Evolutionary conservation across 2,329 filamentous ascomycete genomes (phyloP).

Genomic region (Diplodia intermedia): DNA sequence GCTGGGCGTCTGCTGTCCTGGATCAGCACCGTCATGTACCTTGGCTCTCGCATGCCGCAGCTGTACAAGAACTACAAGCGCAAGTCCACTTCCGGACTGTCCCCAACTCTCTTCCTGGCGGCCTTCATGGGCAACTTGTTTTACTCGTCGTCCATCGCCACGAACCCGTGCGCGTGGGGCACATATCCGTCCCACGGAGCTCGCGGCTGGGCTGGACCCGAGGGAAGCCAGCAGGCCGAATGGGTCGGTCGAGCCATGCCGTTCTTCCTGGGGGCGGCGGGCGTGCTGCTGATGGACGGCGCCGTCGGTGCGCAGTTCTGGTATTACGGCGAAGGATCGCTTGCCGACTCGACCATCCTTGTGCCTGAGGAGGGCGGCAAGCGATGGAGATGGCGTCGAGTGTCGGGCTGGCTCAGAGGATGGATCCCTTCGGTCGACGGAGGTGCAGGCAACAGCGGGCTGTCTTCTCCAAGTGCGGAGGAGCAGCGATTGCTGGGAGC

Average conservation of each 20-base stretch:
- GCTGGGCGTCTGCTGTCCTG: slow-evolving; percentile 50
- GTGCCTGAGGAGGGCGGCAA: slow-evolving; percentile 46
- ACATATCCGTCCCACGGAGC: slow-evolving; percentile 63
- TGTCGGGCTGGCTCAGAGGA: slow-evolving; percentile 70
- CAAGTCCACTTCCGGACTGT: slow-evolving; percentile 69
- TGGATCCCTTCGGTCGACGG: slow-evolving; percentile 59
- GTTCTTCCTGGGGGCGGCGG: slow-evolving; percentile 71
- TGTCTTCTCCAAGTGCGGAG: slow-evolving; percentile 22
- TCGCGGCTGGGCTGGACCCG: slow-evolving; percentile 64
- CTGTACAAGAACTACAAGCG: slow-evolving; percentile 70
- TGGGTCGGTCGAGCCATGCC: slow-evolving; percentile 67
- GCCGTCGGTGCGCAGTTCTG: slow-evolving; percentile 69
- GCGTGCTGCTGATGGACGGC: slow-evolving; percentile 67
- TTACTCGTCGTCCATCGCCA: slow-evolving; percentile 67
- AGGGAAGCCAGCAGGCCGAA: slow-evolving; percentile 61
- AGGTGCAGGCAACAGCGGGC: slow-evolving; percentile 1
- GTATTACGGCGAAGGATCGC: slow-evolving; percentile 60
- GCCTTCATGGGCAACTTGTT: slow-evolving; percentile 73
- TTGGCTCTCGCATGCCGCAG: slow-evolving; percentile 58
- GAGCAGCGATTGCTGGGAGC: slow-evolving; percentile 21
- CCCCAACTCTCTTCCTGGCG: slow-evolving; percentile 67
- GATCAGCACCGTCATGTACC: slow-evolving; percentile 48
- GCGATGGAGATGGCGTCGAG: slow-evolving; percentile 61
- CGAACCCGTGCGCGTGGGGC: slow-evolving; percentile 69
- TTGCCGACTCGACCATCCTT: slow-evolving; percentile 55